phyloP scores from a whole-genome alignment of 2,329 filamentous ascomycete genomes.

The Diplodia sapinea region DNA sequence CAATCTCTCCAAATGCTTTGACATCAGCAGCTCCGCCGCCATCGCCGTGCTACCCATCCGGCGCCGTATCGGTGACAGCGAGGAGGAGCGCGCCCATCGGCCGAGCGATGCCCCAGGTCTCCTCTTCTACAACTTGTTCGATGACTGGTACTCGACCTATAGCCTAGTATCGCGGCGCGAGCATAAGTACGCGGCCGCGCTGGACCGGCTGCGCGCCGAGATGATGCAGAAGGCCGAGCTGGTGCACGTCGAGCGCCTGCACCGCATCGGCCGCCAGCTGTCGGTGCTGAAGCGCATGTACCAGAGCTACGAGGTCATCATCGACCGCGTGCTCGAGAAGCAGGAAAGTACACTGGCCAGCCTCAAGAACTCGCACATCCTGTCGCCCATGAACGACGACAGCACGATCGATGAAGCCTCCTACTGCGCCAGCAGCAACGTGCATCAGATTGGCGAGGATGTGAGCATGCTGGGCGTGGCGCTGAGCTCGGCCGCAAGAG shows the following conservation, averaged over 20 bases:
- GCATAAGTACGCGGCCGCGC: conserved; percentile 54
- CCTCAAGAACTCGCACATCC: conserved; percentile 52
- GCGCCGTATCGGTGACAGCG: conserved; percentile 51
- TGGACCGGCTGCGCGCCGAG: conserved; percentile 59
- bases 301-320: conserved; percentile 64
- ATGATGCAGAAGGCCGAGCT: conserved; percentile 60
- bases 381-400: conserved; percentile 32
- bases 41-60: conserved; percentile 54
- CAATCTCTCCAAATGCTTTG: conserved; percentile 63
- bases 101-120: conserved; percentile 63
- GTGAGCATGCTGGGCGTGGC: conserved; percentile 53
- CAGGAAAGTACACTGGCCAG: conserved; percentile 52
- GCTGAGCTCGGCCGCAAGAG: conserved; percentile 57
- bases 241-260: conserved; percentile 58
- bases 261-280: conserved; percentile 66
- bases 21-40: conserved; percentile 47
- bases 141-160: conserved; percentile 68
- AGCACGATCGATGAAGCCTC: conserved; percentile 36
- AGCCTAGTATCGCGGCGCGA: conserved; percentile 59
- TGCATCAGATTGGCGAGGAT: conserved; percentile 34
- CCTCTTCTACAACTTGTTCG: conserved; percentile 70
- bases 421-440: conserved; percentile 35
- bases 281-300: conserved; percentile 67
- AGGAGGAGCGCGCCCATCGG: conserved; percentile 54
- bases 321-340: conserved; percentile 62